A percentile compares a stretch with the other conserved stretches of the same genome.
Conservation (phyloP, 1,284 basidiomycete species). For the Dichomitus squalens region DNA sequence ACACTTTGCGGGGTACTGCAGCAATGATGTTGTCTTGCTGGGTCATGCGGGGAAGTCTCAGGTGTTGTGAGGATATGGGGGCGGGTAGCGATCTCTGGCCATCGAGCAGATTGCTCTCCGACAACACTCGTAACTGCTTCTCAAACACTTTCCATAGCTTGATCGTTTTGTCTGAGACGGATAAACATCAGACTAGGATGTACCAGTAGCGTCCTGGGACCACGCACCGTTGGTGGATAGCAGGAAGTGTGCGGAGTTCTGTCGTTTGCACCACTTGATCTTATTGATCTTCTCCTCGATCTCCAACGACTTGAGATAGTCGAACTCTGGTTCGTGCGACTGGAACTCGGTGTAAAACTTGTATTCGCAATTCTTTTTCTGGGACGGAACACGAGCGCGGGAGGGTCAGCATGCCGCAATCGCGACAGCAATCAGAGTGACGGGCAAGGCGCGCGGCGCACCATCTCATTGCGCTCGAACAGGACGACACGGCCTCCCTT, state of each 20-base stretch:
- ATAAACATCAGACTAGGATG: not conserved
- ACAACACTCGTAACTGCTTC: conserved; percentile 94
- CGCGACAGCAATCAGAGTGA: conserved; percentile 6
- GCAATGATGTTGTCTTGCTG: conserved; percentile 98
- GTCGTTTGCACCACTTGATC: conserved; percentile 99
- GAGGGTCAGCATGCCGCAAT: conserved; percentile 6
- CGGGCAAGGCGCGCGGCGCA: conserved; percentile 46
- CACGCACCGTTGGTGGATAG: conserved; percentile 91
- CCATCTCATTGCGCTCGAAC: conserved; percentile 98
- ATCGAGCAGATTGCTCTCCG: conserved; percentile 94
- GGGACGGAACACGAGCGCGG: conserved; percentile 16
- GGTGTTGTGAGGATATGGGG: conserved; percentile 55
- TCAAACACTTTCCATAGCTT: conserved; percentile 99
- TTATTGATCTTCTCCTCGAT: conserved; percentile 99
- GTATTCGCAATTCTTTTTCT: conserved; percentile 99
- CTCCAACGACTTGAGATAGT: conserved; percentile 99
- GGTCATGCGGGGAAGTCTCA: conserved; percentile 87
- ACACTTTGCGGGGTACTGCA: conserved; percentile 97
- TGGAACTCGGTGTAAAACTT: conserved; percentile 99
- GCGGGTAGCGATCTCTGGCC: conserved; percentile 69
- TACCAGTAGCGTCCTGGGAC: not conserved
- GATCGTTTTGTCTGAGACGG: conserved; percentile 92
- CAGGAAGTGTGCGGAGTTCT: conserved; percentile 97
- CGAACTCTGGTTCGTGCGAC: conserved; percentile 99
- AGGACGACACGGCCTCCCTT: conserved; percentile 99